Base-by-base conservation (phyloP, 1,284 basidiomycete genomes). In the Sanghuangporus sanghuang region DNA sequence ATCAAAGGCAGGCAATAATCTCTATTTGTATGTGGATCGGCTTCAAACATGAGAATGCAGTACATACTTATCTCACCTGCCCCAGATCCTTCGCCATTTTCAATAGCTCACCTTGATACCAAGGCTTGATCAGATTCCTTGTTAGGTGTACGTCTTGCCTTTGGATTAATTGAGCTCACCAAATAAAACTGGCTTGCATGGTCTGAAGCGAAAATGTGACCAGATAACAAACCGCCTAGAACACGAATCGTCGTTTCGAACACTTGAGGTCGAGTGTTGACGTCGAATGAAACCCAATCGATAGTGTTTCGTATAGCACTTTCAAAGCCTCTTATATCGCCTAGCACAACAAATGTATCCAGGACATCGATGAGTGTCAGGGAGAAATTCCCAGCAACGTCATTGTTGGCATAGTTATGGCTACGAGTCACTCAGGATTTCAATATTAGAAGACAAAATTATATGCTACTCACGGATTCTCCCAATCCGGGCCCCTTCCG, bases 201-300 rank as follows among this genome's bases (percentile, higher is more conserved):
- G 71, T 86, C 76, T 73, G 81, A 85, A 44, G 92, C 89, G 77
- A 92, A 89, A 70, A 90, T 82, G 70, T 95, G 95, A 7, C 86
- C 95, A 5, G 93, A 94, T 12, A 98, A 75, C 52, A 98, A 81
- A 2, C 93, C 93, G 4, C 96, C 95, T 3, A 98, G 78, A 2
- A 93, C 91, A 39, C 93, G 86, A 65, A 96, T 96, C 1, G 91
- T 96, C 16, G 90, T 91, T 77, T 95, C 93, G 71, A 95, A 95
- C 3, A 95, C 87, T 79, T 98, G 95, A 42, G 93, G 93, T 76
- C 87, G 92, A 38, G 92, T 92, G 73, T 95, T 89, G 66, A 95
- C 90, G 70, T 95, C 87, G 71, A 95, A 95, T 2, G 85, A 87
- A 52, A 95, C 92, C 79, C 82, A 85, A 61, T 86, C 73, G 63